Evolutionary conservation across 2,329 filamentous ascomycete species (phyloP).

Genomic region (Penicillium polonicum): DNA sequence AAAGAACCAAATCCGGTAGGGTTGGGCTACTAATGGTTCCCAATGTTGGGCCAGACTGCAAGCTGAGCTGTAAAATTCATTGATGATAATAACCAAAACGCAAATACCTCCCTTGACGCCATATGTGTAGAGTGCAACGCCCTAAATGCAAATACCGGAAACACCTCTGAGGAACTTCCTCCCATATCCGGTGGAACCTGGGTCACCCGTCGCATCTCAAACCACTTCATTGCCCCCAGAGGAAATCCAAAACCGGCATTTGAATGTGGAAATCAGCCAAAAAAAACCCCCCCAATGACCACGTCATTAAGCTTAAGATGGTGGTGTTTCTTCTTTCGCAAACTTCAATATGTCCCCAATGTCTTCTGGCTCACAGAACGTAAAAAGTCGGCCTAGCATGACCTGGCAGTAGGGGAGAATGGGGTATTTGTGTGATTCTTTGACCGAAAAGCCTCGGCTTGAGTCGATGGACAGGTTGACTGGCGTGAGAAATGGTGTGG

Average conservation of each 20-base stretch:
- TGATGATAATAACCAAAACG: conserved; percentile 5
- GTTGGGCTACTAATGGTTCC: not conserved
- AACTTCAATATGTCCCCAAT: not conserved
- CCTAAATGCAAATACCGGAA: conserved; percentile 13
- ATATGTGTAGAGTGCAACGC: conserved; percentile 13
- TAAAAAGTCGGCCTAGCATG: not conserved
- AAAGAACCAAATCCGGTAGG: not conserved
- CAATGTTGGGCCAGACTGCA: not conserved
- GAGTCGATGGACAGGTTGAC: not conserved
- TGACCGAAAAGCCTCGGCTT: not conserved
- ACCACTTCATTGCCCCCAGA: not conserved
- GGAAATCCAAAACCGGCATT: not conserved
- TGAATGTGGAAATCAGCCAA: not conserved
- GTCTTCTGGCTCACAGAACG: not conserved
- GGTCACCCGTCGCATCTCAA: not conserved
- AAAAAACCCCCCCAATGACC: not conserved
- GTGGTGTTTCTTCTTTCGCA: not conserved
- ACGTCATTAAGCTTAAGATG: not conserved
- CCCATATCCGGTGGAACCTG: not conserved
- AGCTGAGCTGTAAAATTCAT: conserved; percentile 5
- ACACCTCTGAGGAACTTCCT: not conserved
- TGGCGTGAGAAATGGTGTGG: conserved; percentile 3
- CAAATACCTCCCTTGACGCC: conserved; percentile 16
- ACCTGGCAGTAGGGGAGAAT: not conserved
- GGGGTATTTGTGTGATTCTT: not conserved